Evolutionary conservation across 228 moss, liverwort and hornwort species (phyloP).

Genomic region (Sphagnum fallax): DNA sequence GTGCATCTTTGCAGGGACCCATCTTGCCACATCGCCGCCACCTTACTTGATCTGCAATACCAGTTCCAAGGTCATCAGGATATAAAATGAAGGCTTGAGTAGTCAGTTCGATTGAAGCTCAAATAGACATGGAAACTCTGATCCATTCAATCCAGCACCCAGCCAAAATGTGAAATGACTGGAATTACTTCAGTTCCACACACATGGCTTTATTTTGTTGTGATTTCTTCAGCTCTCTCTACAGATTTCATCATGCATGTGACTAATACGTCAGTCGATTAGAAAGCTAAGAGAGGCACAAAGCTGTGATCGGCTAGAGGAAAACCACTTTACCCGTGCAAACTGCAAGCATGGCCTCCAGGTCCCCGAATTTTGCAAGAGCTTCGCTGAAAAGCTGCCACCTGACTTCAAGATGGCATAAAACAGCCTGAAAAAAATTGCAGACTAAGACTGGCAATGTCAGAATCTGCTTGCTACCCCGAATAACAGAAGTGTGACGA

Average conservation of each 20-base stretch:
- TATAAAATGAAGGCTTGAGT: not conserved
- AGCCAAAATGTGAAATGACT: not conserved
- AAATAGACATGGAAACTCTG: too few relatives aligned
- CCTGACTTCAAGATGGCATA: conserved; percentile 80
- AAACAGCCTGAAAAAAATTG: conserved; percentile 41
- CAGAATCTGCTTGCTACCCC: not conserved
- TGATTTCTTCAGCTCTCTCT: too few relatives aligned
- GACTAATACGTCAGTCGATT: not conserved
- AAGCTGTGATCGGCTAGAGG: not conserved
- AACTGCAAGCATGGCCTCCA: conserved; percentile 94
- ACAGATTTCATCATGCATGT: not conserved
- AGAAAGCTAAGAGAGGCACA: not conserved
- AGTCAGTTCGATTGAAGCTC: not conserved
- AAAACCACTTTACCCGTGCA: conserved; percentile 44
- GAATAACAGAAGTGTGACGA: not conserved
- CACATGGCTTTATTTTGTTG: not conserved
- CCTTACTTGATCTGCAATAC: conserved; percentile 39
- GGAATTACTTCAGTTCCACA: not conserved
- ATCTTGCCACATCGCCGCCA: conserved; percentile 51
- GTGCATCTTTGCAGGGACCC: conserved; percentile 47
- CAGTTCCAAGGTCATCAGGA: too few relatives aligned
- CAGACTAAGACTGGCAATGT: not conserved
- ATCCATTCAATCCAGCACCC: not conserved
- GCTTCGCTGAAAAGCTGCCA: conserved; percentile 97
- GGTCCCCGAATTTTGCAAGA: conserved; percentile 75